Percentiles rank a stretch among this genome's conserved stretches.
These are phyloP conservation scores for Vitis amurensis DNA, from an alignment of 164 flowering plant species.

Conservation along the genomic window DNA sequence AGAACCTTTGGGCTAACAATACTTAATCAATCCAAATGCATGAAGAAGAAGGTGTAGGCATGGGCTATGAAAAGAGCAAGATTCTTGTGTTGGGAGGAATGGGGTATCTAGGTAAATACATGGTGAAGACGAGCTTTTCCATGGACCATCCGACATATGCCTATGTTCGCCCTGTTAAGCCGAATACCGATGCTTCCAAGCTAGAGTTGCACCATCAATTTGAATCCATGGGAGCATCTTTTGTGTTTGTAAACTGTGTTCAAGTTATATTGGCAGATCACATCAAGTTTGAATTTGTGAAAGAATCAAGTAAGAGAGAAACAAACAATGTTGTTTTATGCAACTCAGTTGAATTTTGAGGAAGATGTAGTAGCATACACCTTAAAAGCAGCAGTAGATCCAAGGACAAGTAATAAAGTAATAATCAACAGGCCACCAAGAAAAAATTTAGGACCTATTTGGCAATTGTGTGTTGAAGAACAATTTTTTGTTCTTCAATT, in stretches of 20 bases:
- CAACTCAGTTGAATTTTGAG: slow-evolving; percentile 26
- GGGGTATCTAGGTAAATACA: slow-evolving; percentile 22
- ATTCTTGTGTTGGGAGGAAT: slow-evolving; percentile 25
- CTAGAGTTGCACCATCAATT: slow-evolving; percentile 9
- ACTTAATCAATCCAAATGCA: no score
- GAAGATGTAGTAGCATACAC: slow-evolving; percentile 28
- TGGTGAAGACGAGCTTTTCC: slow-evolving; percentile 21
- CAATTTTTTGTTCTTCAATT: no score
- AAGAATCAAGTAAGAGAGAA: no score
- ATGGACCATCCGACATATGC: slow-evolving; percentile 23
- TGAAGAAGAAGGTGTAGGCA: no score
- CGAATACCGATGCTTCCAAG: not conserved
- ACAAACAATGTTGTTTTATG: no score
- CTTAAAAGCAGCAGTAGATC: slow-evolving; percentile 19
- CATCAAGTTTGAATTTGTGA: no score
- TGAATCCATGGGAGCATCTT: not conserved
- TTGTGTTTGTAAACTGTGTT: no score
- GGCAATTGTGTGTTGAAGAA: no score
- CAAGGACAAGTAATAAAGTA: slow-evolving; percentile 17
- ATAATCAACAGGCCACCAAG: slow-evolving; percentile 22
- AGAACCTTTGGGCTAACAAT: no score
- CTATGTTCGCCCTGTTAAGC: slow-evolving; percentile 19
- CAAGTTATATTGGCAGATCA: no score
- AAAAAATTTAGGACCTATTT: not conserved
- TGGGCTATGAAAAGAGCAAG: slow-evolving; percentile 11